These are phyloP conservation scores for Penicillium sp. DNA, from an alignment of 2,329 filamentous ascomycete genomes.

Conservation along the genomic window DNA sequence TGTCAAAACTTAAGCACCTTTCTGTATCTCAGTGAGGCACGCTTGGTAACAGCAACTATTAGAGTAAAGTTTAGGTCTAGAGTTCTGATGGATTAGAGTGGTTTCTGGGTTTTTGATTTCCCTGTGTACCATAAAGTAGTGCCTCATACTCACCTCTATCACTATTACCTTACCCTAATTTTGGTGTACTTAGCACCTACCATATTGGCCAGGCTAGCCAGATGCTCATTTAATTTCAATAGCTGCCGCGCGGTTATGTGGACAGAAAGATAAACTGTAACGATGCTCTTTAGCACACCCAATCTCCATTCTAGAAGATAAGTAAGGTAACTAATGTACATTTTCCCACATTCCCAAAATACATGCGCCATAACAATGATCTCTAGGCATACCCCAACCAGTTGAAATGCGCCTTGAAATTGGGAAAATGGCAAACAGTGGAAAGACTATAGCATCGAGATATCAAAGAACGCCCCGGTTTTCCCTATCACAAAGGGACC, in stretches of 20 bases:
- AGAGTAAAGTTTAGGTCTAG: background rate
- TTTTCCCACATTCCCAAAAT: background rate
- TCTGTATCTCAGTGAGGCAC: background rate
- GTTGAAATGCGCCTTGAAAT: constrained; percentile 2
- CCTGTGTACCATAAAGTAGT: too few species aligned
- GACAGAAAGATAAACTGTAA: too few species aligned
- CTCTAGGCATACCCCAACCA: background rate
- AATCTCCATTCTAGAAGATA: constrained; percentile 8
- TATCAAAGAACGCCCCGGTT: background rate
- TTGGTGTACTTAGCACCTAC: too few species aligned
- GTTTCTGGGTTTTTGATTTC: too few species aligned
- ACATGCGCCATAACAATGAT: constrained; percentile 12
- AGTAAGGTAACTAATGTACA: constrained; percentile 14
- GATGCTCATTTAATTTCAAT: too few species aligned
- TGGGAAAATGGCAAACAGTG: background rate
- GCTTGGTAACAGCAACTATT: background rate
- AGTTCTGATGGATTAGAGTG: too few species aligned
- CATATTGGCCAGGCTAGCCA: too few species aligned
- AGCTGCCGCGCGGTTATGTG: too few species aligned
- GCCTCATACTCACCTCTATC: too few species aligned
- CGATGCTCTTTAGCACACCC: background rate
- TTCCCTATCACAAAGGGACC: background rate
- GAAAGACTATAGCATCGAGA: background rate
- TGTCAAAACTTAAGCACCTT: background rate
- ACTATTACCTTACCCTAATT: too few species aligned